Evolutionary conservation across 75 land plant species (phyloP).

Genomic region (Selaginella moellendorffii): DNA sequence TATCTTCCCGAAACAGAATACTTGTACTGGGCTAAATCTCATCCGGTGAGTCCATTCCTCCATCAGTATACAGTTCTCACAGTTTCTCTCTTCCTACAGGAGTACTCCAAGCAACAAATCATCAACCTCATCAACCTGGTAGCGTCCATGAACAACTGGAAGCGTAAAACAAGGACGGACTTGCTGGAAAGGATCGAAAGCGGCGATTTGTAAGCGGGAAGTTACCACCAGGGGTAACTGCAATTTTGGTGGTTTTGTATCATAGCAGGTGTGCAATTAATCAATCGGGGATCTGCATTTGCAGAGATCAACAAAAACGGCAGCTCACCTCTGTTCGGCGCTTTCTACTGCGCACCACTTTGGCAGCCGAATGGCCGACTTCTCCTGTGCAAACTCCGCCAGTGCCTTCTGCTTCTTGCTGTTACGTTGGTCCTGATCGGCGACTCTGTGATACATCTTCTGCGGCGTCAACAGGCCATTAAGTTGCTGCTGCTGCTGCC

Average conservation of each 20-base stretch:
- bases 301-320: not conserved
- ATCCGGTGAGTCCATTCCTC: conserved; percentile 84
- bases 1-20: conserved; percentile 97
- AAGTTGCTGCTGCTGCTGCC: too few species aligned
- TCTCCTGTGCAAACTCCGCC: not conserved
- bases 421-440: not conserved
- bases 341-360: not conserved
- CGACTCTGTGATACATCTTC: too few species aligned
- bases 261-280: not conserved
- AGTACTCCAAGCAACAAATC: conserved; percentile 63
- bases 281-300: not conserved
- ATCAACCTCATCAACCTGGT: conserved; percentile 77
- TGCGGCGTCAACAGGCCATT: too few species aligned
- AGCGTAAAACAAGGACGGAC: conserved; percentile 75
- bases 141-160: conserved; percentile 82
- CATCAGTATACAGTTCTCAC: too few species aligned
- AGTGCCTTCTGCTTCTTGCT: not conserved
- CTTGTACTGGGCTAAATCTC: conserved; percentile 85
- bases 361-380: not conserved
- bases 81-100: too few species aligned
- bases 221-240: not conserved
- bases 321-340: not conserved
- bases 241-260: conserved; percentile 1
- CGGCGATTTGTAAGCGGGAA: conserved; percentile 26
- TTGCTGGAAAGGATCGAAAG: conserved; percentile 72